Evolutionary conservation across 495 filamentous ascomycete species (phyloP).

Genomic region (Copromyces sp.): DNA sequence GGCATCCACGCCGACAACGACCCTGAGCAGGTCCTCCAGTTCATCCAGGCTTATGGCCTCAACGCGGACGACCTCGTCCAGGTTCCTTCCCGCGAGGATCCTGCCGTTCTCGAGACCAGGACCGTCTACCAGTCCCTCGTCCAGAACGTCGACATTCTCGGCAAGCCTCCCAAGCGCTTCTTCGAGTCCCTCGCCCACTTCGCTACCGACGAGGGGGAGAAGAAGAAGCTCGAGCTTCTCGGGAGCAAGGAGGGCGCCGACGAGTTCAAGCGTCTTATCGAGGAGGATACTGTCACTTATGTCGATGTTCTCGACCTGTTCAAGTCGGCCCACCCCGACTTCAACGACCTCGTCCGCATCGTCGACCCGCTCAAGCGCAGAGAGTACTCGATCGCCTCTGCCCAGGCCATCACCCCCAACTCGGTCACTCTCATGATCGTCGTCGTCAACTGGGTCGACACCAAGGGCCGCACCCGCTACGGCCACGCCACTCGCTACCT

Average conservation of each 20-base stretch:
- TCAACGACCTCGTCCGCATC: slow-evolving; percentile 85
- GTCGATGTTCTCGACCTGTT: slow-evolving; percentile 85
- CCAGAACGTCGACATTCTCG: slow-evolving; percentile 95
- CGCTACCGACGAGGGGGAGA: slow-evolving; percentile 71
- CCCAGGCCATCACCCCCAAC: slow-evolving; percentile 81
- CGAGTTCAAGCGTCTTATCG: slow-evolving; percentile 89
- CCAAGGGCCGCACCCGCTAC: slow-evolving; percentile 77
- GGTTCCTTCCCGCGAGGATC: slow-evolving; percentile 77
- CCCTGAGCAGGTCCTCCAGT: slow-evolving; percentile 61
- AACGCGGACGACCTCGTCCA: slow-evolving; percentile 76
- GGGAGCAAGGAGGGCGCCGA: slow-evolving; percentile 74
- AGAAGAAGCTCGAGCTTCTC: slow-evolving; percentile 65
- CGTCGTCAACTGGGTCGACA: slow-evolving; percentile 89
- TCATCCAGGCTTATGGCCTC: slow-evolving; percentile 83
- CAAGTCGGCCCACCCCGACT: slow-evolving; percentile 75
- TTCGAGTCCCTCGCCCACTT: slow-evolving; percentile 88
- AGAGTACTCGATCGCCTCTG: slow-evolving; percentile 96
- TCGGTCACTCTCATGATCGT: slow-evolving; percentile 93
- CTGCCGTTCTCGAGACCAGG: slow-evolving; percentile 67
- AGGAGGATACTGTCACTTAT: slow-evolving; percentile 88
- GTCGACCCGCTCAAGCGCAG: slow-evolving; percentile 87
- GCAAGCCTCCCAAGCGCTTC: slow-evolving; percentile 91
- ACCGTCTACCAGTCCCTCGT: slow-evolving; percentile 88
- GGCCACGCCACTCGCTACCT: slow-evolving; percentile 90
- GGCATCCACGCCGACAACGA: slow-evolving; percentile 95